Base-by-base conservation (phyloP, 768 basidiomycete species). In the Mycena filopes region DNA sequence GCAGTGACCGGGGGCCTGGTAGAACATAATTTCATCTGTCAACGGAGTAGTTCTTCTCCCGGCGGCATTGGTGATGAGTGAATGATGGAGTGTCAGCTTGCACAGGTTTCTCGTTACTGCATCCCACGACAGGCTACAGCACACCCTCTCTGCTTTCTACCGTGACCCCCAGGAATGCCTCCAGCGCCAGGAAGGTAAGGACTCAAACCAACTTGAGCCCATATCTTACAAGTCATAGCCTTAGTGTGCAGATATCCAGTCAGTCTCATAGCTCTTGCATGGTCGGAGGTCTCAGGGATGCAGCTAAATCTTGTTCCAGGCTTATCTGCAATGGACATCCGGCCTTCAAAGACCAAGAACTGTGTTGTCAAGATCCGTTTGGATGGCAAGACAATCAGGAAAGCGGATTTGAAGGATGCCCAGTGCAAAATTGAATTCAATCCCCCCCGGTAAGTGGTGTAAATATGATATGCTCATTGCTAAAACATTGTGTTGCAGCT, bases 261-360 rank as follows among this genome's bases (percentile, higher is more conserved):
- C 47, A 48, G 47, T 48, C 18, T 28, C 47, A 33, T 50, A 20
- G 29, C 31, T 29, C 33, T 50, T 12, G 49, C 16, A 25, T 49
- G 47, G 47, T 28, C 28, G 26, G 26, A 29, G 47, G 31, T 28
- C 29, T 50, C 29, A n/a, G n/a, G 20, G 49, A 50, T 50, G 31
- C 33, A 28, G 33, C 31, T 50, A 28, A 50, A 50, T 50, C 13
- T 28, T 48, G 33, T 31, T 33, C 31, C 49, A 50, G 49, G 49
- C 33, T 31, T 50, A 50, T 50, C 49, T 50, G 29, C 31, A 31
- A 50, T 31, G 5, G 49, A 50, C 49, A 4, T 50, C 29, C 49
- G 49, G 33, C 29, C 49, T 50, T 50, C 49, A 50, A 50, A 50
- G 49, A 54, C 51, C 13, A 54, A 54, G 28, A 54, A 54, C 23